phyloP scores from a whole-genome alignment of 202 grass and related monocot species.

The Panicum hallii region DNA sequence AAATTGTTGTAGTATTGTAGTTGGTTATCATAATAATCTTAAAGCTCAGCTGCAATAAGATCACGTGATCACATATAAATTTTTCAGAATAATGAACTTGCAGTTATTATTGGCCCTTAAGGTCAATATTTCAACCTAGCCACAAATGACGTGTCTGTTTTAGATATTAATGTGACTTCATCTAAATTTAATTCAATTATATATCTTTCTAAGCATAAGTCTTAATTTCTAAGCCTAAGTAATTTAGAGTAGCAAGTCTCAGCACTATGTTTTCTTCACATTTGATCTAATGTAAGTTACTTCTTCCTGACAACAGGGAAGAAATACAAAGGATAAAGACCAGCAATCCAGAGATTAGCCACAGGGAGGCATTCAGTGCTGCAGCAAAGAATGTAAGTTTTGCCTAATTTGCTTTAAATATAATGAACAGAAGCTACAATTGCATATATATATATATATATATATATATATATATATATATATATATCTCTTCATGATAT shows the following conservation, averaged over 20 bases:
- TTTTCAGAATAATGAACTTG: not conserved
- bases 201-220: not conserved
- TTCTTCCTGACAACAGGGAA: slow-evolving; percentile 49
- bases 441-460: not conserved
- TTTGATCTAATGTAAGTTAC: not conserved
- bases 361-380: slow-evolving; percentile 80
- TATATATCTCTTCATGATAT: not conserved
- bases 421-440: not conserved
- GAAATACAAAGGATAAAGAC: slow-evolving; percentile 93
- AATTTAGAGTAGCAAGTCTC: not conserved
- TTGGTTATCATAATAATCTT: not conserved
- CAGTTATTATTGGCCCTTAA: not conserved
- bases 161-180: not conserved
- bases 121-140: too few relatives aligned
- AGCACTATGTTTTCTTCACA: not conserved
- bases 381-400: slow-evolving; percentile 89
- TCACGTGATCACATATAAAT: not conserved
- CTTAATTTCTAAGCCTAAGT: not conserved
- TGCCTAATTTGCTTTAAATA: not conserved
- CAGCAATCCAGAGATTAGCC: slow-evolving; percentile 88
- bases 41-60: not conserved
- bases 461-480: too few relatives aligned
- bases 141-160: not conserved
- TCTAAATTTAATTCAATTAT: not conserved
- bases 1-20: not conserved